Conservation (phyloP, 1,139 yeast species). For the Debaryomyces singareniensis region DNA sequence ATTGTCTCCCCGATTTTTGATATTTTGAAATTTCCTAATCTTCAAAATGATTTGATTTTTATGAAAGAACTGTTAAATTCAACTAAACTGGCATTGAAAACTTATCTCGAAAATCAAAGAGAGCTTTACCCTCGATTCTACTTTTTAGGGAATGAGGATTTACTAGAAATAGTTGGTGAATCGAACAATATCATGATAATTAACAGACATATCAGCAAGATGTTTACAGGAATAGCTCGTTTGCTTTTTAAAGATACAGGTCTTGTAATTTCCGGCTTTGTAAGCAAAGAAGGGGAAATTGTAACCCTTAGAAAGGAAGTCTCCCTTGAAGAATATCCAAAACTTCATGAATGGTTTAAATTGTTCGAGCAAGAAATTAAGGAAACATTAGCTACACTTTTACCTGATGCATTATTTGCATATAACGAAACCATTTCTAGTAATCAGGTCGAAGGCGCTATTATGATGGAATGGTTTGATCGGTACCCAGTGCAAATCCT, state of each 20-base stretch:
- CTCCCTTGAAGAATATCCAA: constrained; percentile 33
- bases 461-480: constrained; percentile 2
- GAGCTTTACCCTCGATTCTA: constrained; percentile 75
- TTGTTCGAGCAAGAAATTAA: constrained; percentile 52
- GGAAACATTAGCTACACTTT: constrained; percentile 34
- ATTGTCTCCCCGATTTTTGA: constrained; percentile 44
- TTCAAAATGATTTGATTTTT: constrained; percentile 32
- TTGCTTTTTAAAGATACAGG: constrained; percentile 34
- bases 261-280: constrained; percentile 39
- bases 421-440: constrained; percentile 1
- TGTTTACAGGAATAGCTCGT: constrained; percentile 62
- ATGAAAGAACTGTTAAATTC: constrained; percentile 33
- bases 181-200: constrained; percentile 42
- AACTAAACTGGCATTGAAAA: constrained; percentile 58
- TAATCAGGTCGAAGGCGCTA: constrained; percentile 1
- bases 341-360: constrained; percentile 59
- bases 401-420: constrained; percentile 4
- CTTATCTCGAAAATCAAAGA: constrained; percentile 77
- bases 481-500: constrained; percentile 54
- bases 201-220: constrained; percentile 59
- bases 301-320: constrained; percentile 42
- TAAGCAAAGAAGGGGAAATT: constrained; percentile 60
- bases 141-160: constrained; percentile 86
- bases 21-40: constrained; percentile 42
- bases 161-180: constrained; percentile 76